A percentile compares a stretch with the other conserved stretches of the same genome.
Evolutionary conservation across 192 early-diverging fungal species (phyloP).

Genomic region (Rhizoclosmatium globosum): DNA sequence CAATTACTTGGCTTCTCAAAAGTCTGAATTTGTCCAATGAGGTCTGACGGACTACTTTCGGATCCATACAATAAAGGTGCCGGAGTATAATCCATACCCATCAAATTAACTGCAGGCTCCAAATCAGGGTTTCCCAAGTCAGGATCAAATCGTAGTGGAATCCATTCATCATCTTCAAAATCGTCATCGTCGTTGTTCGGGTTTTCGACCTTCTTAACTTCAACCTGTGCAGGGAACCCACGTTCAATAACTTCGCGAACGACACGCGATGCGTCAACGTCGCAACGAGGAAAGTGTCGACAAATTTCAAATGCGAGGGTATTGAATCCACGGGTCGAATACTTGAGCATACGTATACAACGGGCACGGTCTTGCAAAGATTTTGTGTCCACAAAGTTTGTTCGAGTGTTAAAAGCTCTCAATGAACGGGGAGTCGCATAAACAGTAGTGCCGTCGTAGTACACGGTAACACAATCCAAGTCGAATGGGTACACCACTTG

Average conservation of each 20-base stretch:
- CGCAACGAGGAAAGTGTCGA: conserved; percentile 27
- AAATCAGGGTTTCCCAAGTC: conserved; percentile 9
- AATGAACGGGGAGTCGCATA: conserved; percentile 42
- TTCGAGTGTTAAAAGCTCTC: conserved; percentile 43
- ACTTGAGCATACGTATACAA: conserved; percentile 36
- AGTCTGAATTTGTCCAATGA: conserved; percentile 29
- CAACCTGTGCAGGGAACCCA: conserved; percentile 1
- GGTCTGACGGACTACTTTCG: neutral
- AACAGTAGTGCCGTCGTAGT: conserved; percentile 41
- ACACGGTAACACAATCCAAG: conserved; percentile 43
- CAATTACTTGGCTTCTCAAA: conserved; percentile 16
- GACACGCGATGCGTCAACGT: conserved; percentile 16
- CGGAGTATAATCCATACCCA: conserved; percentile 33
- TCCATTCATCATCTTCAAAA: neutral
- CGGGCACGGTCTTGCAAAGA: conserved; percentile 26
- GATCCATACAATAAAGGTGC: conserved; percentile 31
- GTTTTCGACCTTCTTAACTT: neutral
- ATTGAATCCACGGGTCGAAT: conserved; percentile 36
- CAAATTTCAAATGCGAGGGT: conserved; percentile 39
- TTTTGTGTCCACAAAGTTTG: conserved; percentile 43
- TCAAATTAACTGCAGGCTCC: conserved; percentile 16
- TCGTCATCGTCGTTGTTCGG: conserved; percentile 1
- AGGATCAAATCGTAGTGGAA: conserved; percentile 19
- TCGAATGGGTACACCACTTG: conserved; percentile 40
- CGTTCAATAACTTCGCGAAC: conserved; percentile 24